Percentiles rank a stretch among this genome's conserved stretches.
These are phyloP conservation scores for Lactifluus rugatus DNA, from an alignment of 768 basidiomycete species.

Conservation along the genomic window DNA sequence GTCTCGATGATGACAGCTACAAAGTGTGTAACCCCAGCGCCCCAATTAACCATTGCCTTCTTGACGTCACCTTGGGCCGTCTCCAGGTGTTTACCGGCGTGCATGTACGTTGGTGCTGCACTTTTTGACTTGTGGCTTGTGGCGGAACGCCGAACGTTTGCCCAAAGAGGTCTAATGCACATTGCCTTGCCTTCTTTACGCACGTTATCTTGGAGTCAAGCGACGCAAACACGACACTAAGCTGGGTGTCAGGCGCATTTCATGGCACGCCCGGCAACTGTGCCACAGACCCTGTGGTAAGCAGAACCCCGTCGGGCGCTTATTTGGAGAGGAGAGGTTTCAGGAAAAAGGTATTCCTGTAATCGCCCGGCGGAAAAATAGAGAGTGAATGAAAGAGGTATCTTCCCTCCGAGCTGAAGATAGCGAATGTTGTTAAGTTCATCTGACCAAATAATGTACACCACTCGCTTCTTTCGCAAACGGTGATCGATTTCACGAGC, in stretches of 20 bases:
- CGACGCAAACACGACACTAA: conserved; percentile 13
- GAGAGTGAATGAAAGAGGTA: conserved; percentile 7
- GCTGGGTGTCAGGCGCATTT: conserved; percentile 8
- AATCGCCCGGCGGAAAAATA: conserved; percentile 4
- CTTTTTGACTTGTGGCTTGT: neutral
- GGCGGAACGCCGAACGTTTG: conserved; percentile 12
- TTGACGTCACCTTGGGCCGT: conserved; percentile 9
- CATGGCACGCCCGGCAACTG: conserved; percentile 14
- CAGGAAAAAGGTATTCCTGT: conserved; percentile 12
- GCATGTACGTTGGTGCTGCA: neutral
- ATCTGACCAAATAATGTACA: conserved; percentile 10
- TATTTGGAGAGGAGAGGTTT: neutral
- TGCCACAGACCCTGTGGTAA: conserved; percentile 13
- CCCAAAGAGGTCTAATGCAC: conserved; percentile 16
- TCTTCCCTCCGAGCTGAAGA: conserved; percentile 15
- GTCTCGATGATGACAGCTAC: neutral
- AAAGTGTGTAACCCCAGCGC: neutral
- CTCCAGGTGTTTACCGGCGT: neutral
- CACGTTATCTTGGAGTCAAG: conserved; percentile 2
- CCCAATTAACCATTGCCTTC: neutral
- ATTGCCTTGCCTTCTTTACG: neutral
- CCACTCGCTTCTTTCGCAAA: conserved; percentile 10
- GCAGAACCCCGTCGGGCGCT: conserved; percentile 12
- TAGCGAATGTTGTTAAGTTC: conserved; percentile 1
- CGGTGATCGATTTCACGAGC: conserved; percentile 12